phyloP scores from a whole-genome alignment of 2,329 filamentous ascomycete genomes.

The Penicillium verrucosum region DNA sequence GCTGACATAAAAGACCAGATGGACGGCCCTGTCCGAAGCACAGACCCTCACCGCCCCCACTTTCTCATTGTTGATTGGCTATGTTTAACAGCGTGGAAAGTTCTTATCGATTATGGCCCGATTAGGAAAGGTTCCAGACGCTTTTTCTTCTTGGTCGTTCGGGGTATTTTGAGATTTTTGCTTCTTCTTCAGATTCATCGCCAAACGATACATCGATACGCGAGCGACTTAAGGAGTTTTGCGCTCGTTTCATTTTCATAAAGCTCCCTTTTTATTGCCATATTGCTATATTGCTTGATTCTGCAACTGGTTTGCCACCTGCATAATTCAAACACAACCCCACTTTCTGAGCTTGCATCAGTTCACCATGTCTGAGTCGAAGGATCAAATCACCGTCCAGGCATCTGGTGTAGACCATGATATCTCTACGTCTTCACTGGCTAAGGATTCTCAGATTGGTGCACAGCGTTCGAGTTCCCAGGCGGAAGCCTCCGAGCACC shows the following conservation, averaged over 20 bases:
- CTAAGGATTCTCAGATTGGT: constrained; percentile 18
- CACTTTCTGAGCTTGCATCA: constrained; percentile 10
- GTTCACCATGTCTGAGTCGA: constrained; percentile 28
- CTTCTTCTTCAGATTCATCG: constrained; percentile 3
- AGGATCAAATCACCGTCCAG: constrained; percentile 26
- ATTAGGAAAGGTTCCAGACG: constrained; percentile 24
- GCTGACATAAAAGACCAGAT: constrained; percentile 3
- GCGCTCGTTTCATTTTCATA: constrained; percentile 49
- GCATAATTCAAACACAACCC: constrained; percentile 5
- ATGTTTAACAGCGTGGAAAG: background rate
- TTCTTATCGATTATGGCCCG: constrained; percentile 12
- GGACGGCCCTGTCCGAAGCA: background rate
- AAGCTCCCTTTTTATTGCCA: constrained; percentile 42
- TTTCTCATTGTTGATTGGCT: background rate
- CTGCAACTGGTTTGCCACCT: constrained; percentile 10
- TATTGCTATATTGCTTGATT: background rate
- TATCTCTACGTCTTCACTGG: constrained; percentile 14
- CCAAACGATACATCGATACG: constrained; percentile 19
- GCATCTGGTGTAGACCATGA: constrained; percentile 12
- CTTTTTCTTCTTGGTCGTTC: constrained; percentile 1
- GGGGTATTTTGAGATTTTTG: background rate
- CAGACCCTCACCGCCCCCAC: constrained; percentile 13
- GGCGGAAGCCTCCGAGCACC: constrained; percentile 17
- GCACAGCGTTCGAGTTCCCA: constrained; percentile 9
- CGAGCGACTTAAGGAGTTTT: constrained; percentile 60